A percentile compares a stretch with the other conserved stretches of the same genome.
Evolutionary conservation across 169 alveolate genomes (phyloP).

Genomic region (Eimeria acervulina): DNA sequence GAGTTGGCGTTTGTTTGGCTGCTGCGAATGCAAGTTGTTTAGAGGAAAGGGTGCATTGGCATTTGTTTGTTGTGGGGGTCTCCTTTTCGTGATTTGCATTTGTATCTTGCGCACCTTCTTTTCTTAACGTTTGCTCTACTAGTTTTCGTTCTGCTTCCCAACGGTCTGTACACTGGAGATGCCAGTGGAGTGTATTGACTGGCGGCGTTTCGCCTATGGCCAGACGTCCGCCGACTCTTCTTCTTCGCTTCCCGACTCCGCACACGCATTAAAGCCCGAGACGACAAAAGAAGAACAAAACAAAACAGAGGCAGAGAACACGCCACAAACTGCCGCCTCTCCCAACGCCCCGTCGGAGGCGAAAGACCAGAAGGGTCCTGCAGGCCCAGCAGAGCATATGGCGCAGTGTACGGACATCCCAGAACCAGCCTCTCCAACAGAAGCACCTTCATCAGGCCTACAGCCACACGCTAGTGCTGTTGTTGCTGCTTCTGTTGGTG

Average conservation of each 20-base stretch:
- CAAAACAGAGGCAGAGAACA: not conserved
- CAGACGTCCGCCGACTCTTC: not conserved
- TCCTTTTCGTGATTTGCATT: not conserved
- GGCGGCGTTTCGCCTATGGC: conserved; percentile 64
- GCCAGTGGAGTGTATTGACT: conserved; percentile 62
- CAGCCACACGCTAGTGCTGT: not conserved
- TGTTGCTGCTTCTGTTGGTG: not conserved
- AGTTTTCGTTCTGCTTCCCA: not conserved
- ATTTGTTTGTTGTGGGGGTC: no score
- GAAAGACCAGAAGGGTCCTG: not conserved
- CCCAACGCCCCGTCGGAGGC: not conserved
- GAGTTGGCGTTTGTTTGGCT: not conserved
- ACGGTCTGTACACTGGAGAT: not conserved
- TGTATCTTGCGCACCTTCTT: not conserved
- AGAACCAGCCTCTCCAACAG: not conserved
- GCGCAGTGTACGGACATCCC: conserved; percentile 13
- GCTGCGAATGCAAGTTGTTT: no score
- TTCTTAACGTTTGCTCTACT: no score
- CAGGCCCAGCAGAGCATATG: not conserved
- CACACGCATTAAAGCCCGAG: not conserved
- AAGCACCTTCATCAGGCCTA: not conserved
- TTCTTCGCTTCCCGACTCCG: conserved; percentile 13
- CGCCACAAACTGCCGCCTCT: not conserved
- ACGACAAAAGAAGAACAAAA: not conserved
- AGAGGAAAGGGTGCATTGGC: no score